Evolutionary conservation across 2,329 filamentous ascomycete species (phyloP).

Genomic region (Coleophoma crateriformis): DNA sequence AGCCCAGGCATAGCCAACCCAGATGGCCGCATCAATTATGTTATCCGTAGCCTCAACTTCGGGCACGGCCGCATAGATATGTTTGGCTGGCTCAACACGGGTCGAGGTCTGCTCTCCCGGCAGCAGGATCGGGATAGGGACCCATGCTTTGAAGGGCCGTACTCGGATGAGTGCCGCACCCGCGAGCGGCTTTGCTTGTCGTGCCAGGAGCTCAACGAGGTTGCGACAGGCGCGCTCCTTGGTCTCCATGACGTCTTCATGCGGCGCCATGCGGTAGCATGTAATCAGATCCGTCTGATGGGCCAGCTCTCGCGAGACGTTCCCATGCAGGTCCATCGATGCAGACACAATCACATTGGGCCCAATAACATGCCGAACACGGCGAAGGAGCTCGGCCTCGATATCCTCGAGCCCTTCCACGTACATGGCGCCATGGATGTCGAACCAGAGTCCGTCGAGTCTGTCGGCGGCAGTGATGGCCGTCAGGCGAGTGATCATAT

Average conservation of each 20-base stretch:
- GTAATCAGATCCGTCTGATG: slow-evolving; percentile 46
- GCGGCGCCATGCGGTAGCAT: slow-evolving; percentile 41
- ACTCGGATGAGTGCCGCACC: not conserved
- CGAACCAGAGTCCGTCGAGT: slow-evolving; percentile 47
- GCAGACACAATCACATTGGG: slow-evolving; percentile 41
- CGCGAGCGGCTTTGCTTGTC: too few relatives aligned
- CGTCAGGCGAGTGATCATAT: slow-evolving; percentile 38
- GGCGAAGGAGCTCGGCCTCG: slow-evolving; percentile 40
- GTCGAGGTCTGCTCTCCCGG: slow-evolving; percentile 51
- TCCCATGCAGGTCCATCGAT: slow-evolving; percentile 51
- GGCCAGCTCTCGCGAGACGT: slow-evolving; percentile 42
- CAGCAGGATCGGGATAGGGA: slow-evolving; percentile 44
- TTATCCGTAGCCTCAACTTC: slow-evolving; percentile 33
- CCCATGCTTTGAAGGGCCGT: slow-evolving; percentile 45
- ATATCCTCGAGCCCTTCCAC: slow-evolving; percentile 42
- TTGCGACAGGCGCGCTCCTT: slow-evolving; percentile 45
- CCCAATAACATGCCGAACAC: slow-evolving; percentile 39
- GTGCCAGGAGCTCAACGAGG: slow-evolving; percentile 33
- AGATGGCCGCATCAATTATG: slow-evolving; percentile 45
- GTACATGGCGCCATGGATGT: slow-evolving; percentile 51
- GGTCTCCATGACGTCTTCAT: slow-evolving; percentile 43
- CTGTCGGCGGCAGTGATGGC: slow-evolving; percentile 15
- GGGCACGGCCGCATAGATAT: slow-evolving; percentile 42
- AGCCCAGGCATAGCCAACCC: slow-evolving; percentile 52
- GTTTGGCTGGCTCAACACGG: slow-evolving; percentile 43